Base-by-base conservation (phyloP, 805 yeast species). In the Wickerhamiella spandovensis region DNA sequence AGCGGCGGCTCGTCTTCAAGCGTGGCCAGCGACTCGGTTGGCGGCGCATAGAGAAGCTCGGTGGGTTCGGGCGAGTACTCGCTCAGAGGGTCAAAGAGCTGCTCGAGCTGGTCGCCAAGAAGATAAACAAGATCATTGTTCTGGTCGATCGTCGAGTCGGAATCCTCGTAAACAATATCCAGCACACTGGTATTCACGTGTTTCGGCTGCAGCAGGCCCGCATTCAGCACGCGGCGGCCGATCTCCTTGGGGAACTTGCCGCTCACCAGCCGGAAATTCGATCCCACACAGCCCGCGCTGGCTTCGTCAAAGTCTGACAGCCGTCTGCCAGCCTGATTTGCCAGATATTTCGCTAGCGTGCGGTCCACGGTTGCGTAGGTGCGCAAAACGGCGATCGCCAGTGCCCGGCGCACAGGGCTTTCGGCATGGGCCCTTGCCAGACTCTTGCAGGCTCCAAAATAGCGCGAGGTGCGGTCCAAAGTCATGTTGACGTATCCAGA, bases 31-130 rank as follows among this genome's bases (percentile, higher is more conserved):
- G 56, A 39, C 1, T 51, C 46, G 1, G 59, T 61, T 1, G 94
- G 95, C 0, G 86, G 78, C 47, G 65, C 71, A 61, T 90, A 89
- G 1, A 76, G 71, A 51, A 75, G 71, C 53, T 83, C 90, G 38
- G 95, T 78, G 28, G 81, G 78, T 64, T 90, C 96, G 0, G 97
- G 97, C 0, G 94, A 84, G 63, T 90, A 90, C 64, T 89, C 97
- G 5, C 85, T 74, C 49, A 88, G 67, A 0, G 97, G 95, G 60
- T 90, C 94, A 64, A 90, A 90, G 38, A 90, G 66, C 57, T 83
- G 90, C 55, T 89, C 96, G 42, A 86, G 67, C 64, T 89, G 97
- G 42, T 81, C 81, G 0, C 97, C 97, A 5, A 90, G 66, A 35
- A 82, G 63, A 53, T 74, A 82, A 0, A 88, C 96, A 20, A 90